A percentile compares a stretch with the other conserved stretches of the same genome.
Evolutionary conservation across 140 eudicot species (phyloP).

Genomic region (Ambrosia hybrid): DNA sequence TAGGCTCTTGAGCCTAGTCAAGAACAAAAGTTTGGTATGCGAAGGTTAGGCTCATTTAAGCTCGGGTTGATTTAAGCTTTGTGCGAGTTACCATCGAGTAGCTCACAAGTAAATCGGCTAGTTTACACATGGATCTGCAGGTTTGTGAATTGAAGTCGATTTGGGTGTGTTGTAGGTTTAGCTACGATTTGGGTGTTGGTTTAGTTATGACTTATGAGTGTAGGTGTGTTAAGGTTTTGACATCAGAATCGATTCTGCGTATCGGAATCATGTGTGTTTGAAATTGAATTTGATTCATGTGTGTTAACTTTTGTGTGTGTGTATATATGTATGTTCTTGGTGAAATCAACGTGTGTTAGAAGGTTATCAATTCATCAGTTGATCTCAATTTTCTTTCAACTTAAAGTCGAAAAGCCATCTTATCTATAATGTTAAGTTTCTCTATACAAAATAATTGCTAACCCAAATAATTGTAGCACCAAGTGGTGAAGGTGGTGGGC

Average conservation of each 20-base stretch:
- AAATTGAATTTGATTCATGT: background rate
- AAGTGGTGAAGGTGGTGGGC: conserved; percentile 4
- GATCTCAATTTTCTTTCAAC: no score
- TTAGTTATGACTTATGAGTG: background rate
- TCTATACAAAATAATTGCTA: background rate
- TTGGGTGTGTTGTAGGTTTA: background rate
- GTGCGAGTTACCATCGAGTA: background rate
- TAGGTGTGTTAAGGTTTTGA: background rate
- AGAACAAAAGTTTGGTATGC: background rate
- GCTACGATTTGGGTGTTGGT: no score
- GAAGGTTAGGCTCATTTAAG: background rate
- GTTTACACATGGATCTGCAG: background rate
- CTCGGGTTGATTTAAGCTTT: background rate
- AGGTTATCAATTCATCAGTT: background rate
- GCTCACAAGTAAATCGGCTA: background rate
- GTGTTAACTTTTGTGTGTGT: background rate
- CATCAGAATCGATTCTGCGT: background rate
- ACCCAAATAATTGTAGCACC: background rate
- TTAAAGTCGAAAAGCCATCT: background rate
- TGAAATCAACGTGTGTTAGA: background rate
- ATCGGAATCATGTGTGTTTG: background rate
- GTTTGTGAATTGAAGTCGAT: background rate
- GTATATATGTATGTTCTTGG: background rate
- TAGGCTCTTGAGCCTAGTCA: background rate
- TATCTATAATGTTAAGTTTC: background rate